These are phyloP conservation scores for Volvox carteri DNA, from an alignment of 163 green algal species.

Conservation along the genomic window DNA sequence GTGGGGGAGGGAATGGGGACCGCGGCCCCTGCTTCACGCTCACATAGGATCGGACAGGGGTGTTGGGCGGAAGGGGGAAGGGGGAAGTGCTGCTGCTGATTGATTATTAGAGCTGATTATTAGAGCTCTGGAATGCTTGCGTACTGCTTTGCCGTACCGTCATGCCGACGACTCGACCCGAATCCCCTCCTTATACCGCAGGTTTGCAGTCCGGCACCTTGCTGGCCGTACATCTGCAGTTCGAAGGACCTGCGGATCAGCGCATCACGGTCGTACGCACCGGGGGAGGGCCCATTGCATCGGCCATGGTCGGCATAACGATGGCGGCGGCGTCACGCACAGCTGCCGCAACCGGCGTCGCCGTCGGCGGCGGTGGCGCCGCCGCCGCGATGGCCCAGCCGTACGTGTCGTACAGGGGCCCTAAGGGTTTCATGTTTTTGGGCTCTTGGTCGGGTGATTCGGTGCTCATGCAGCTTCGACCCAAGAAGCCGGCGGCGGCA, in stretches of 20 bases:
- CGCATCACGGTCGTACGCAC: conserved; percentile 37
- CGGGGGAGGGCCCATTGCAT: conserved; percentile 11
- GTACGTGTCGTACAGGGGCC: conserved; percentile 33
- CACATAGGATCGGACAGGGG: neutral
- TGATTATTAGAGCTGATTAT: no score
- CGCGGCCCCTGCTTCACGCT: no score
- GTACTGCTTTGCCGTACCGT: no score
- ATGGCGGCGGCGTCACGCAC: conserved; percentile 13
- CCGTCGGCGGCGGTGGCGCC: neutral
- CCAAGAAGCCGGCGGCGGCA: neutral
- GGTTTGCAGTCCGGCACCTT: conserved; percentile 39
- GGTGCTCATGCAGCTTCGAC: conserved; percentile 74
- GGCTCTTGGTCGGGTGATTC: conserved; percentile 88
- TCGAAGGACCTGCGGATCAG: conserved; percentile 48
- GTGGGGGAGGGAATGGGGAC: neutral
- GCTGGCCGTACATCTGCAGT: conserved; percentile 39
- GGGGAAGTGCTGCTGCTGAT: neutral
- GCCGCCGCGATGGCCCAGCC: neutral
- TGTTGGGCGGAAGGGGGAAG: neutral
- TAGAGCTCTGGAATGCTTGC: no score
- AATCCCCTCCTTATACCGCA: no score
- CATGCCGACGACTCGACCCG: no score
- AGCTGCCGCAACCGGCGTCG: neutral
- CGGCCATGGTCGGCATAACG: conserved; percentile 21
- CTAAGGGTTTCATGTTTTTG: conserved; percentile 83